Conservation (phyloP, 257 asterid species). For the Plantago ovata region DNA sequence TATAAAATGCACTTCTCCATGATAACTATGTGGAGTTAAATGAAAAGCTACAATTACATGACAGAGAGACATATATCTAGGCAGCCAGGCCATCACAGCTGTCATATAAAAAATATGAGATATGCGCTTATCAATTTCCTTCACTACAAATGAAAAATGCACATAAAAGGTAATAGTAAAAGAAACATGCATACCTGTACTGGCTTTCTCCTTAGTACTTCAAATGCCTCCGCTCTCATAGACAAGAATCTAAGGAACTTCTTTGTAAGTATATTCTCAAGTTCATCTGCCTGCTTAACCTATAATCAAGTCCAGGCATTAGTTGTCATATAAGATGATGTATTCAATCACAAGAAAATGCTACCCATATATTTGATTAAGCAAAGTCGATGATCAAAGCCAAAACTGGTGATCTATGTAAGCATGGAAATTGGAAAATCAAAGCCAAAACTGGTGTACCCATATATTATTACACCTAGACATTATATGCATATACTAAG, state of each 20-base stretch:
- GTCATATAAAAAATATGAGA: too few relatives aligned
- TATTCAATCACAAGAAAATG: neutral
- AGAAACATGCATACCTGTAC: constrained; percentile 57
- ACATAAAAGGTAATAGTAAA: constrained; percentile 11
- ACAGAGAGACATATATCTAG: too few relatives aligned
- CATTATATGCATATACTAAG: too few relatives aligned
- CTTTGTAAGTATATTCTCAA: constrained; percentile 91
- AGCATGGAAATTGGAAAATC: too few relatives aligned
- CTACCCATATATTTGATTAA: too few relatives aligned
- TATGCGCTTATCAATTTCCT: neutral
- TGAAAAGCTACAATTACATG: too few relatives aligned
- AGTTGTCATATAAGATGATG: constrained; percentile 5
- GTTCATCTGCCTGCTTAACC: constrained; percentile 99
- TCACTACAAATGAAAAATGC: neutral
- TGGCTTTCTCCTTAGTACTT: constrained; percentile 96
- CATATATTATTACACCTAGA: neutral
- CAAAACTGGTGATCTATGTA: constrained; percentile 7
- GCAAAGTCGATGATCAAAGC: too few relatives aligned
- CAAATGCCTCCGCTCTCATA: constrained; percentile 99
- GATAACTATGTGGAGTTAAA: too few relatives aligned
- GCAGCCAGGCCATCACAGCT: too few relatives aligned
- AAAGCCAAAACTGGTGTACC: neutral
- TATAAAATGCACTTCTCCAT: too few relatives aligned
- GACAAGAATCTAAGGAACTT: constrained; percentile 94
- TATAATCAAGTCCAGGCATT: constrained; percentile 22